Evolutionary conservation across 805 yeast genomes (phyloP), one percentile per base, ranked within the genome.

Genomic region (Dipodascopsis uninucleata): DNA sequence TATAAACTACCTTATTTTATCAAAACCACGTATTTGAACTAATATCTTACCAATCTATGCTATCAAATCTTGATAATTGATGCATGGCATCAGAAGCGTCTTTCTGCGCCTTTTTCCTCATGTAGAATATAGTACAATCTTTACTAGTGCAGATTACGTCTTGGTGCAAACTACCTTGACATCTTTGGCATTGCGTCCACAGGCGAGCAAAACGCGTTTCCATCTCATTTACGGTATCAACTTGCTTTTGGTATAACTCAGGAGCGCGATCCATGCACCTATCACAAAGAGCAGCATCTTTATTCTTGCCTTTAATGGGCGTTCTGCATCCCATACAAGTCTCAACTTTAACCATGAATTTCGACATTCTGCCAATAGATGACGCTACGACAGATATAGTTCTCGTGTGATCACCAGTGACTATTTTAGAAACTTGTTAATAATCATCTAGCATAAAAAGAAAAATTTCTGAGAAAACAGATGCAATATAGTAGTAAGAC

Each of bases 121-220:
- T 93, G 64, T 93, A 93, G 60, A 93, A 93, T 28, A 93, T 93
- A 1, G 97, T 96, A 68, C 99, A 93, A 65, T 93, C 97, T 56
- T 89, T 88, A 56, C 90, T 87, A 0, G 96, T 81, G 64, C 99
- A 93, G 20, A 90, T 70, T 3, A 93, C 97, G 57, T 93, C 97
- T 65, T 88, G 96, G 59, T 93, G 97, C 43, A 94, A 69, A 21
- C 93, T 85, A 0, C 97, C 97, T 58, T 94, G 97, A 65, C 98
- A 93, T 47, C 97, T 71, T 68, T 93, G 99, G 63, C 99, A 94
- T 62, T 93, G 95, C 0, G 97, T 90, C 99, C 99, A 93, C 52
- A 93, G 68, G 53, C 94, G 72, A 2, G 95, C 81, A 58, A 87
- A 93, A 56, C 82, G 81, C 48, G 78, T 76, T 61, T 93, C 96